Percentiles rank a stretch among this genome's conserved stretches.
These are phyloP conservation scores for Anaeramoeba flamelloides DNA, from an alignment of 78 protist genomes.

Conservation along the genomic window DNA sequence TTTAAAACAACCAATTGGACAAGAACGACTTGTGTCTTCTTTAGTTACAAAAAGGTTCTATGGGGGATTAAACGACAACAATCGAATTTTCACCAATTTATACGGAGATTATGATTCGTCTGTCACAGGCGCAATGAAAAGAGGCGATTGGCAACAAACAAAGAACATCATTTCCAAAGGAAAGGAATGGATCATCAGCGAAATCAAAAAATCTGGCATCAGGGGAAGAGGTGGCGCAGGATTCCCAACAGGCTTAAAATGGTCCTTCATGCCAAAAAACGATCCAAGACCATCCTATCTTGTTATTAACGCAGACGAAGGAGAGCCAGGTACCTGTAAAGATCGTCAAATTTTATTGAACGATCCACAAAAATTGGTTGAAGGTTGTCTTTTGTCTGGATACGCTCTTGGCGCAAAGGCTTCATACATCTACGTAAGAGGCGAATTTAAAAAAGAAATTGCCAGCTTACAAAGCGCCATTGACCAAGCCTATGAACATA, in stretches of 20 bases:
- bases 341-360: conserved; percentile 95
- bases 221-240: conserved; percentile 96
- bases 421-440: conserved; percentile 94
- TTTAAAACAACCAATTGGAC: too few species aligned
- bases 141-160: conserved; percentile 74
- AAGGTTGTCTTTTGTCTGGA: conserved; percentile 88
- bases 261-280: conserved; percentile 83
- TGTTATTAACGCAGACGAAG: conserved; percentile 97
- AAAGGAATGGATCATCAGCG: conserved; percentile 72
- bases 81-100: conserved; percentile 1
- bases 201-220: conserved; percentile 75
- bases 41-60: too few species aligned
- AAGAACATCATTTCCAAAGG: conserved; percentile 52
- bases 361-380: conserved; percentile 94
- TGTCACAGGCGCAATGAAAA: conserved; percentile 60
- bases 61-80: too few species aligned
- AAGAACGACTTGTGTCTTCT: too few species aligned
- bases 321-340: conserved; percentile 98
- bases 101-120: conserved; percentile 51
- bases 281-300: conserved; percentile 88
- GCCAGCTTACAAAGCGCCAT: too few species aligned
- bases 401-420: conserved; percentile 86
- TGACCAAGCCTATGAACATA: not conserved
- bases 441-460: conserved; percentile 66
- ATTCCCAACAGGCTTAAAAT: conserved; percentile 93